These are phyloP conservation scores for Coix lacrymajobi DNA, from an alignment of 176 grass and related monocot genomes.

Conservation along the genomic window DNA sequence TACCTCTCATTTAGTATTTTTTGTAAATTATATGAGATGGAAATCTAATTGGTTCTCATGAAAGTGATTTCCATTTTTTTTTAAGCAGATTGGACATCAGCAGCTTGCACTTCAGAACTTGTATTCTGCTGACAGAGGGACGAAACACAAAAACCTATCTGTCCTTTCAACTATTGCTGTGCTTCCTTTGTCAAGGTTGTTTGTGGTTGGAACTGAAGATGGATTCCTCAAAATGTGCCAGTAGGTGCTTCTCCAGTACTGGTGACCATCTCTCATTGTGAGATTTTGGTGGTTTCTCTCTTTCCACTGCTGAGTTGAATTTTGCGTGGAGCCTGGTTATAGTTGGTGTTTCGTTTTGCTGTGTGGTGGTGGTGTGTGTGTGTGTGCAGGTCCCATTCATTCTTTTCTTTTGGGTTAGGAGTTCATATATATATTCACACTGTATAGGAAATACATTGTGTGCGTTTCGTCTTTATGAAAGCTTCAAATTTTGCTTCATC, in stretches of 20 bases:
- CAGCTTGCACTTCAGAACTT: constrained; percentile 72
- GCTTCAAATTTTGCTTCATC: constrained; percentile 3
- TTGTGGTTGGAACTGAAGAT: constrained; percentile 92
- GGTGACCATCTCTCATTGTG: constrained; percentile 14
- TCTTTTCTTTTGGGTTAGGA: too few species aligned
- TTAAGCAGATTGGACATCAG: constrained; percentile 37
- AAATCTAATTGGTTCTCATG: not conserved
- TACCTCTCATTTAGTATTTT: not conserved
- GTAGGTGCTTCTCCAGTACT: constrained; percentile 39
- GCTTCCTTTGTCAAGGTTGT: constrained; percentile 89
- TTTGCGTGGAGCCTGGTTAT: not conserved
- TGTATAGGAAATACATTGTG: not conserved
- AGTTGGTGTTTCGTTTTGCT: constrained; percentile 11
- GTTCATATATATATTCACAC: not conserved
- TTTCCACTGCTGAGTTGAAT: not conserved
- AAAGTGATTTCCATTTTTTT: not conserved
- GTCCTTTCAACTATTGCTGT: constrained; percentile 70
- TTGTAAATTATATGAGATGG: not conserved
- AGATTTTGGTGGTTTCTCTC: not conserved
- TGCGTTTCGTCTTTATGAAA: constrained; percentile 14
- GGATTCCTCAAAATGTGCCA: constrained; percentile 90
- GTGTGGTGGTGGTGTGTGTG: too few species aligned
- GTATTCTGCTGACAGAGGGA: constrained; percentile 59
- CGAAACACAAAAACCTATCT: constrained; percentile 77
- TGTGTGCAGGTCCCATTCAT: not conserved